Evolutionary conservation across 2,329 filamentous ascomycete genomes (phyloP).

Genomic region (Sporothrix protearum): DNA sequence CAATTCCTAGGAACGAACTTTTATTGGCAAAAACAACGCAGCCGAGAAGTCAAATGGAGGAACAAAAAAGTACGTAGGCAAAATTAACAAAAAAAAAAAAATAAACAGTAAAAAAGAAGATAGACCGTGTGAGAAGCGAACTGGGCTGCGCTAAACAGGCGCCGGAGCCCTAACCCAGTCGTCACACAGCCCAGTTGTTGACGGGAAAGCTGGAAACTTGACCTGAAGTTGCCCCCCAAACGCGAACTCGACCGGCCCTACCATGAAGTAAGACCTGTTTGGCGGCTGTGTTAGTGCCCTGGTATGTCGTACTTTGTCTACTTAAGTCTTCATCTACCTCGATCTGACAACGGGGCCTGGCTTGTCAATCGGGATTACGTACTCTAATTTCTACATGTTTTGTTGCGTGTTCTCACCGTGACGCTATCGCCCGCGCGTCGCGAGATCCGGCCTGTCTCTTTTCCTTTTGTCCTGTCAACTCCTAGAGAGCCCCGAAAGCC

Average conservation of each 20-base stretch:
- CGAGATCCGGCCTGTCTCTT: neutral
- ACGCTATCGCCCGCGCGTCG: neutral
- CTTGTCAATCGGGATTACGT: neutral
- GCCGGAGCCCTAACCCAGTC: neutral
- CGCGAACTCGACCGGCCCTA: neutral
- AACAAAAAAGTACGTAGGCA: neutral
- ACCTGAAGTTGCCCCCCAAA: neutral
- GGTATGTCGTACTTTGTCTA: neutral
- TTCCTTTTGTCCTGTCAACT: neutral
- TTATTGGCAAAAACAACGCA: neutral
- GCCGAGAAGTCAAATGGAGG: neutral
- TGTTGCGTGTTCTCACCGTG: neutral
- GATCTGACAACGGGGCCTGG: neutral
- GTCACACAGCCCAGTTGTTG: neutral
- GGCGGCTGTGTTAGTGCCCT: neutral
- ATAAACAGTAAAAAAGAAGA: neutral
- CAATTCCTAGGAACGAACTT: neutral
- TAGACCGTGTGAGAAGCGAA: neutral
- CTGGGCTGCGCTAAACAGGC: conserved; percentile 9
- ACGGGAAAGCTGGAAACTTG: neutral
- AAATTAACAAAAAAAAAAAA: neutral
- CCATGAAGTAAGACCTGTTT: neutral
- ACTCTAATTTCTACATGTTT: neutral
- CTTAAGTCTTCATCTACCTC: neutral
- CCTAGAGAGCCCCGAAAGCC: neutral